Evolutionary conservation across 345 rosid genomes (phyloP), one percentile per base, ranked within the genome.

Genomic region (Euphorbia tirucalli): DNA sequence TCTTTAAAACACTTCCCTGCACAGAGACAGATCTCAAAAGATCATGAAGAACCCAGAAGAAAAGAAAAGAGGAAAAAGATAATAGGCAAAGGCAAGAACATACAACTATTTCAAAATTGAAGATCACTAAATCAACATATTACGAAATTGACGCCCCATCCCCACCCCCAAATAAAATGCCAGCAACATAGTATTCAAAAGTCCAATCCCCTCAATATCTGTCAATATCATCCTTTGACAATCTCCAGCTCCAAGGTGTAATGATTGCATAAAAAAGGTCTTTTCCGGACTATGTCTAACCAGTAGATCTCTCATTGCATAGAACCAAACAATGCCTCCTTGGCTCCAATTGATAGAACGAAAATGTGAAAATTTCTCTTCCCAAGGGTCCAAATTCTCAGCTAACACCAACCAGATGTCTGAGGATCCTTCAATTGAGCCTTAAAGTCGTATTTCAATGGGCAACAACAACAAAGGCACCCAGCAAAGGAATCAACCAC

Each of bases 71-170:
- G 30, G 60, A 56, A 56, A 56, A 56, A 22, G 60, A 21, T 13
- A 13, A 13, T 46, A 46, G 52, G 19, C 19, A 46, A 52, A 52
- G 25, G 22, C 10, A 31, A 31, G 14, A 66, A 30, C 22, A 66
- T 28, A 11, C 44, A 41, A 31, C 44, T 1, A 49, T 41, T 24
- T 18, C 28, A 67, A 13, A 52, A 19, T 11, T 61, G 16, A 16
- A 69, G 49, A 48, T 13, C 43, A 54, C 32, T 15, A 68, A 21
- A 68, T 21, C 71, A 68, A 52, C 5, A 52, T 8, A 27, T 37
- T 24, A 10, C 19, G 19, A 68, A 68, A 50, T 37, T 50, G 44
- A 52, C 16, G 11, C 18, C 37, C 28, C 64, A 60, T 11, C 44
- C 44, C 44, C 5, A 41, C 1, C 11, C 41, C 30, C 65, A 31